phyloP scores from a whole-genome alignment of 2,329 filamentous ascomycete genomes.

The Ophiocordyceps unilateralis region DNA sequence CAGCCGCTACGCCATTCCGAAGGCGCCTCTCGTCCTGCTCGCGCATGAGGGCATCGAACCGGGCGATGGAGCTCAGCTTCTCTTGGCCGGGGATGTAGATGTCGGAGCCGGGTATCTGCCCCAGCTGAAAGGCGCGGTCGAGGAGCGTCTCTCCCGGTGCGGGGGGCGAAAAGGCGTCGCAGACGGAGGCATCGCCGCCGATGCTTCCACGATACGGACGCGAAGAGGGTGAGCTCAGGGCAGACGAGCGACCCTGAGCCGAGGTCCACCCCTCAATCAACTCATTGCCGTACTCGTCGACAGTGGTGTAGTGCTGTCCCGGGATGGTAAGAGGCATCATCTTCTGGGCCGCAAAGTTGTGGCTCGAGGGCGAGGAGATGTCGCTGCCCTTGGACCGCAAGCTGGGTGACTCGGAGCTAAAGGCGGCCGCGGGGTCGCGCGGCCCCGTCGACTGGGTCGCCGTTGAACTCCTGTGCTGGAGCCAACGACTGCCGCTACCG shows the following conservation, averaged over 20 bases:
- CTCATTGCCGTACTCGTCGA: constrained; percentile 36
- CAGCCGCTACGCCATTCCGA: constrained; percentile 17
- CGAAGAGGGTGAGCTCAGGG: too few relatives aligned
- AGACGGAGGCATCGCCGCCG: constrained; percentile 18
- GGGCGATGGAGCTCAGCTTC: constrained; percentile 45
- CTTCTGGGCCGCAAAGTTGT: constrained; percentile 22
- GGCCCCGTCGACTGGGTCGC: constrained; percentile 31
- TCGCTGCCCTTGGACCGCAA: constrained; percentile 46
- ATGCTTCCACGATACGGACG: constrained; percentile 30
- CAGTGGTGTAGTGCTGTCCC: constrained; percentile 31
- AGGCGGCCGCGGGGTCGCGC: constrained; percentile 29
- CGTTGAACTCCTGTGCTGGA: constrained; percentile 30
- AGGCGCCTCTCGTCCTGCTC: constrained; percentile 36
- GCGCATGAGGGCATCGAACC: constrained; percentile 49
- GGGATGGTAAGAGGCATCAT: constrained; percentile 20
- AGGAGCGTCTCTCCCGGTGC: constrained; percentile 45
- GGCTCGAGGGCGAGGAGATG: constrained; percentile 39
- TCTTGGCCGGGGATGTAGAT: constrained; percentile 37
- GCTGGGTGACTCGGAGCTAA: constrained; percentile 41
- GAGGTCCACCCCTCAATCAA: constrained; percentile 45
- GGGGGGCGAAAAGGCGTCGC: constrained; percentile 32
- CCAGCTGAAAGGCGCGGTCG: constrained; percentile 48
- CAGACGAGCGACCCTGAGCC: too few relatives aligned
- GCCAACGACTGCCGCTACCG: constrained; percentile 22
- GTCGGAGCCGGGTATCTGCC: constrained; percentile 44